Conservation (phyloP, 495 filamentous ascomycete species). For the Penicillium pulvis region DNA sequence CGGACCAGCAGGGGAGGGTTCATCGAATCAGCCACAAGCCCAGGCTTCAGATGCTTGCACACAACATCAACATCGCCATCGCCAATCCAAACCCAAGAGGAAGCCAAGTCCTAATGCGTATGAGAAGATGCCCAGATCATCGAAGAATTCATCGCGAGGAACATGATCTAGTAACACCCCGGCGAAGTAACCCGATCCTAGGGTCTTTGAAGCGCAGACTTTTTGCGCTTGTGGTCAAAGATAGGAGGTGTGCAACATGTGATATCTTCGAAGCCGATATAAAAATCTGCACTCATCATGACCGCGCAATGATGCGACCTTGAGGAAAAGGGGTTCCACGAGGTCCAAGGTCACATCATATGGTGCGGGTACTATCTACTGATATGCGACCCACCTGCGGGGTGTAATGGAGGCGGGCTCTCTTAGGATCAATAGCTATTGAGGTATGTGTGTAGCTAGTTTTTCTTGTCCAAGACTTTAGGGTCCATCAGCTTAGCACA, state of each 20-base stretch:
- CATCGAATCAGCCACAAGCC: conserved; percentile 18
- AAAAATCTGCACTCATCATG: background rate
- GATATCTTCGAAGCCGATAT: background rate
- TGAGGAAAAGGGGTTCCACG: background rate
- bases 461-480: background rate
- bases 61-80: conserved; percentile 23
- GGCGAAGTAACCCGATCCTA: background rate
- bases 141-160: conserved; percentile 15
- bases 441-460: background rate
- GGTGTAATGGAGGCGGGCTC: background rate
- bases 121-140: conserved; percentile 78
- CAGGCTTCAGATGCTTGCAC: conserved; percentile 27
- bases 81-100: conserved; percentile 44
- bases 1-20: conserved; percentile 5
- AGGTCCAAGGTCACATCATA: background rate
- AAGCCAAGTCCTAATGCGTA: conserved; percentile 90
- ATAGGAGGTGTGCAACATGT: background rate
- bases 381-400: background rate
- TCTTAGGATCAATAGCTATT: background rate
- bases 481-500: background rate
- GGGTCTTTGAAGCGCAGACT: background rate
- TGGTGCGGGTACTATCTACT: background rate
- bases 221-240: background rate
- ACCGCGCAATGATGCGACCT: background rate
- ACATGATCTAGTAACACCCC: background rate